Base-by-base conservation (phyloP, 2,329 filamentous ascomycete species). In the Orbilia oligospora region DNA sequence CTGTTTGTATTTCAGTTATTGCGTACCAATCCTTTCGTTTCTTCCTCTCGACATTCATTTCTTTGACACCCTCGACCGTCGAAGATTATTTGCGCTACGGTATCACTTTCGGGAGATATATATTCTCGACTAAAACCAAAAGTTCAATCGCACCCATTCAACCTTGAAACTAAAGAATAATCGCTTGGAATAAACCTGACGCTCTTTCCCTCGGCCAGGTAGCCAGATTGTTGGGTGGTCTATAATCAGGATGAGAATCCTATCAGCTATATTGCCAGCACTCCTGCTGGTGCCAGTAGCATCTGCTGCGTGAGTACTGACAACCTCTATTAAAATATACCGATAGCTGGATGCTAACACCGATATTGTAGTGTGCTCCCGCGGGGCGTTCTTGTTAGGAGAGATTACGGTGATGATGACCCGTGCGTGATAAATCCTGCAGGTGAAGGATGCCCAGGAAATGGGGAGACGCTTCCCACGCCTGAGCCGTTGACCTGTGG, bases 261-360 rank as follows among this genome's bases (percentile, higher is more conserved):
- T 71, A 27, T 38, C 61, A n/a, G 58, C 53, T 24, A 64, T 48
- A n/a, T 33, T 77, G 24, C 67, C 73, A 30, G 73, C 73, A 20
- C 58, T 77, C 20, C 66, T 77, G 67, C 73, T 77, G 73, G 44
- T 33, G 33, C 73, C 66, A 67, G 36, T 67, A 16, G 67, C 51
- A 14, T 77, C 73, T 41, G 67, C 58, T 33, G 49, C 61, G 67
- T 76, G 18, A 71, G 72, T 71, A 41, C 36, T 6, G 38, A 41
- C 5, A 16, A 3, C 38, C 12, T 41, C 12, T 3, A n/a, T 16
- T 16, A 2, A 16, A 30, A 36, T n/a, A 18, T 55, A 46, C 5
- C 30, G 55, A 9, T 16, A 38, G 33, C 18, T 24, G 3, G 14
- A 10, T 33, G 22, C 41, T 65, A 65, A 65, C 33, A 8, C 9